phyloP scores from a whole-genome alignment of 2,329 filamentous ascomycete species.

The Alternaria ethzedia region DNA sequence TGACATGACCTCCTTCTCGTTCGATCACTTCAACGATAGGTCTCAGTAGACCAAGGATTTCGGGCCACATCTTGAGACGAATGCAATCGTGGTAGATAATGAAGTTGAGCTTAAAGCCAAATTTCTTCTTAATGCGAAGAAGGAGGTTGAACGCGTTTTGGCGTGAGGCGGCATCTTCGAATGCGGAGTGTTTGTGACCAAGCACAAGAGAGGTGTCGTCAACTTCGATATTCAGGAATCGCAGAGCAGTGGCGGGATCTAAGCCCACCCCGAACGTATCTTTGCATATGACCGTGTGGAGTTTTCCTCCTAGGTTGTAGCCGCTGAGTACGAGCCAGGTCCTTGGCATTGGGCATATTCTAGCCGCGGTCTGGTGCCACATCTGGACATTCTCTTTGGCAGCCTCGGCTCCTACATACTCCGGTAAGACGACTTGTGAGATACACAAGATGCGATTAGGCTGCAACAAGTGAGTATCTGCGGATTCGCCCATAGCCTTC shows the following conservation, averaged over 20 bases:
- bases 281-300: neutral
- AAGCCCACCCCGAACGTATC: neutral
- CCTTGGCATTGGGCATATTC: too few species aligned
- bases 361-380: too few species aligned
- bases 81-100: neutral
- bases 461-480: too few species aligned
- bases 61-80: neutral
- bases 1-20: neutral
- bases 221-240: neutral
- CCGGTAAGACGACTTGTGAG: neutral
- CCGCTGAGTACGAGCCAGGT: neutral
- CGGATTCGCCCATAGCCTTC: neutral
- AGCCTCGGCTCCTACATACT: accelerated
- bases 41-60: neutral
- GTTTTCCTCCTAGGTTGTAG: accelerated
- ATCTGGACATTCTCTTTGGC: neutral
- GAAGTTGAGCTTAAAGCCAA: neutral
- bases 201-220: neutral
- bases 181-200: neutral
- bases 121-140: neutral
- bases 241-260: neutral
- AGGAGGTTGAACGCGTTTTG: neutral
- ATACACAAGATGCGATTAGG: neutral
- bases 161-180: neutral
- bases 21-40: neutral